Evolutionary conservation across 2,329 filamentous ascomycete species (phyloP).

Genomic region (Penicillium corylophilum): DNA sequence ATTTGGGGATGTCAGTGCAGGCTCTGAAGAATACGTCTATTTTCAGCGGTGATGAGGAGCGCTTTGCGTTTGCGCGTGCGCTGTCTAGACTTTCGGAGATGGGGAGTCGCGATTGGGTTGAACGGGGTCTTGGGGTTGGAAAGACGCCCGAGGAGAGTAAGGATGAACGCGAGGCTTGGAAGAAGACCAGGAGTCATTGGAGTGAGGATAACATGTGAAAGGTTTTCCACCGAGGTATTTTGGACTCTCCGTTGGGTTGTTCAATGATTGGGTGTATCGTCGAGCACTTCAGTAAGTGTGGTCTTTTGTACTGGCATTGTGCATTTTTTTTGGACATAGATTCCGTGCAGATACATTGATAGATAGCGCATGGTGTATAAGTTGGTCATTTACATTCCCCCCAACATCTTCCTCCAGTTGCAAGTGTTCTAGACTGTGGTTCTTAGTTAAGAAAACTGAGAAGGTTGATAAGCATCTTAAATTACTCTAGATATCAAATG

Average conservation of each 20-base stretch:
- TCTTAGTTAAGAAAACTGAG: background rate
- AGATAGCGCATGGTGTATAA: background rate
- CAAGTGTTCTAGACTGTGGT: too few relatives aligned
- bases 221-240: too few relatives aligned
- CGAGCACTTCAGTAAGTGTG: background rate
- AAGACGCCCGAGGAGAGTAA: constrained; percentile 45
- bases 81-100: constrained; percentile 84
- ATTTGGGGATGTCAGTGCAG: constrained; percentile 79
- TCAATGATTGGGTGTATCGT: background rate
- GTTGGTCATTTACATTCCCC: background rate
- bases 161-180: constrained; percentile 49
- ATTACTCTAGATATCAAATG: too few relatives aligned
- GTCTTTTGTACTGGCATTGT: background rate
- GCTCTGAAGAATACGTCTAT: constrained; percentile 81
- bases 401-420: too few relatives aligned
- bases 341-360: background rate
- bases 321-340: background rate
- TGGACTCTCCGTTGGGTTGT: background rate
- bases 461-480: too few relatives aligned
- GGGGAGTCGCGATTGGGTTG: constrained; percentile 93
- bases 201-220: constrained; percentile 51
- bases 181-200: constrained; percentile 50
- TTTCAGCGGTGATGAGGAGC: constrained; percentile 92
- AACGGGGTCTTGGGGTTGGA: constrained; percentile 63
- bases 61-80: constrained; percentile 91